Base-by-base conservation (phyloP, 129 eudicot genomes). In the Logfia minima region DNA sequence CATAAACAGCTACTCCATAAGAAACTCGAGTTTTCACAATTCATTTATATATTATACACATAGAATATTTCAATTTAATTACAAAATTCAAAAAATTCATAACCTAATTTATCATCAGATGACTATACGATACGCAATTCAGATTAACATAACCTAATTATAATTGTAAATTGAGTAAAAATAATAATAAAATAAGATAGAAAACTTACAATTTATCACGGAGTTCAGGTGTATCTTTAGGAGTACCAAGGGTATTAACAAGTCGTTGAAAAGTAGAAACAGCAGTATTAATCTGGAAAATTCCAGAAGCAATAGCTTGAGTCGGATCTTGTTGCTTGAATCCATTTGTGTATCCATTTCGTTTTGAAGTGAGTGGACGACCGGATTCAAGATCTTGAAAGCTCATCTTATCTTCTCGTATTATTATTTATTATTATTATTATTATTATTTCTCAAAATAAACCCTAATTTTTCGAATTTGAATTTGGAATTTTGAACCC, bases 351-450 rank as follows among this genome's bases (percentile, higher is more conserved):
- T 80, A 72, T 17, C 85, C 93, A 3, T 76, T 88, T 32, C 90
- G 80, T 53, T 75, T 82, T 24, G 88, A 69, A 71, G 83, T 86
- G 4, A 62, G 8, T 8, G 85, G 79, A 51, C 93, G 86, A 29
- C 98, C 98, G 26, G 98, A 84, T 89, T 90, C 98, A 2, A 93
- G 90, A 90, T 92, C 98, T 79, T 92, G 98, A 64, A 92, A 92
- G 84, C 98, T 92, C 98, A 92, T 92, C 62, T 76, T 78, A n/a
- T 58, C 9, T 8, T 56, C 3, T 4, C 0, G n/a, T 56, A n/a
- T 18, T 18, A n/a, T 56, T 10, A 0, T 24, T 24, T 24, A 0
- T 48, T 48, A 8, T 48, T 48, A 10, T 48, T 48, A 26, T 4
- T 56, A 1, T n/a, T 56, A 56, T 18, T 18, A 56, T 56, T 10